A percentile compares a stretch with the other conserved stretches of the same genome.
phyloP scores from a whole-genome alignment of 768 basidiomycete species.

The Leccinum barrowsii region DNA sequence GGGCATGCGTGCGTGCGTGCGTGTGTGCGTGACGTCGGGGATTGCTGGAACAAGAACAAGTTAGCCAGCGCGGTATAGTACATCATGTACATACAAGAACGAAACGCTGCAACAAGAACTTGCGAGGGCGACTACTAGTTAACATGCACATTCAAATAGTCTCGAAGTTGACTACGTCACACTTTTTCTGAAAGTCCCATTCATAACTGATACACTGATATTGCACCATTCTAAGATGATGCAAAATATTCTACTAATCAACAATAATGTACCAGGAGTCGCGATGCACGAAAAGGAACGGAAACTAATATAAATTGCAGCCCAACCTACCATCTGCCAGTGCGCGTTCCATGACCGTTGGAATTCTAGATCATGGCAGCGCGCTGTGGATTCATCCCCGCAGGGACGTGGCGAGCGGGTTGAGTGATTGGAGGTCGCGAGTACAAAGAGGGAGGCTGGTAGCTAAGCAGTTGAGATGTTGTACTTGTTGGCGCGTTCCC shows the following conservation, averaged over 20 bases:
- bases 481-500: slow-evolving; percentile 27
- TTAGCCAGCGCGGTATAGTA: slow-evolving; percentile 6
- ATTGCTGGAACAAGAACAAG: too few relatives aligned
- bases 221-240: too few relatives aligned
- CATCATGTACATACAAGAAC: slow-evolving; percentile 28
- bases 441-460: slow-evolving; percentile 36
- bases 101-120: slow-evolving; percentile 33
- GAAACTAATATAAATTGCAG: slow-evolving; percentile 14
- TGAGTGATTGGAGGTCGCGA: slow-evolving; percentile 37
- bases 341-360: slow-evolving; percentile 31
- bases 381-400: slow-evolving; percentile 65
- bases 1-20: too few relatives aligned
- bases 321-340: slow-evolving; percentile 29
- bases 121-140: slow-evolving; percentile 22
- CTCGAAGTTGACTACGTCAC: neutral
- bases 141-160: neutral
- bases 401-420: slow-evolving; percentile 44
- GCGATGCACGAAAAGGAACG: slow-evolving; percentile 14
- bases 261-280: slow-evolving; percentile 17
- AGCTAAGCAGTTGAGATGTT: slow-evolving; percentile 36
- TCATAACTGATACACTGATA: neutral
- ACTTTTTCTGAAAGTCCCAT: neutral
- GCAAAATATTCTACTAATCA: slow-evolving; percentile 22
- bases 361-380: slow-evolving; percentile 60
- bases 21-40: too few relatives aligned